Conservation (phyloP, 805 yeast genomes). For the Teunomyces tritomae region DNA sequence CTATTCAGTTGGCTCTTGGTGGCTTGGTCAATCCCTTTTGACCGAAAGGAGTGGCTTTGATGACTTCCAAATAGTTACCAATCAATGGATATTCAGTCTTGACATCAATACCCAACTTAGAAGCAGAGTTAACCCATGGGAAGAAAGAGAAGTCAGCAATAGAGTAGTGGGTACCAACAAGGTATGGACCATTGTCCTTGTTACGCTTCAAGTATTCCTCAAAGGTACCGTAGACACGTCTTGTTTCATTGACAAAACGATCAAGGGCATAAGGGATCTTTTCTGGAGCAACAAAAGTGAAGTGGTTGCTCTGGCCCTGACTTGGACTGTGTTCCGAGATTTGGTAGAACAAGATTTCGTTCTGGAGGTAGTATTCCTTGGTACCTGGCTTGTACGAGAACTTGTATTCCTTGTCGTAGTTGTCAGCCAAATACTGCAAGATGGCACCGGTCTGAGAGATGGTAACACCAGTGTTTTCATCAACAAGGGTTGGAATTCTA, state of each 20-base stretch:
- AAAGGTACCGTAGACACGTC: conserved; percentile 51
- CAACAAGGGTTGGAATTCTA: conserved; percentile 54
- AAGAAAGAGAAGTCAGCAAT: conserved; percentile 55
- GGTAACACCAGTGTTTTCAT: conserved; percentile 41
- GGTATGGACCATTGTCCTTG: conserved; percentile 34
- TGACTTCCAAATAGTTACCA: conserved; percentile 40
- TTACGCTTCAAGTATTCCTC: conserved; percentile 50
- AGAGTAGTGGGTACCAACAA: conserved; percentile 58
- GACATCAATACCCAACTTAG: conserved; percentile 26
- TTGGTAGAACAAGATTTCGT: conserved; percentile 56
- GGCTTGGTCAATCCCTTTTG: conserved; percentile 24
- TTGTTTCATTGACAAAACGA: conserved; percentile 50
- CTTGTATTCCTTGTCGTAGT: conserved; percentile 54
- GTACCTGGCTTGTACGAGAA: conserved; percentile 37
- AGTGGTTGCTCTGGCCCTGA: conserved; percentile 60
- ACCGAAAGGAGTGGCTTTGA: conserved; percentile 23
- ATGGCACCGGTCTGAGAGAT: conserved; percentile 64
- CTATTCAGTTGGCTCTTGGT: neutral
- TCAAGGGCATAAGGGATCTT: conserved; percentile 53
- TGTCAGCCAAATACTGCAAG: conserved; percentile 55
- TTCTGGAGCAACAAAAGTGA: conserved; percentile 43
- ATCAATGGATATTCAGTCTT: conserved; percentile 36
- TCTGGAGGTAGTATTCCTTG: conserved; percentile 47
- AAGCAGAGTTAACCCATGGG: conserved; percentile 42
- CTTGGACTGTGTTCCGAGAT: conserved; percentile 58